Base-by-base conservation (phyloP, 1,284 basidiomycete genomes). In the Cutaneotrichosporon daszewskae region DNA sequence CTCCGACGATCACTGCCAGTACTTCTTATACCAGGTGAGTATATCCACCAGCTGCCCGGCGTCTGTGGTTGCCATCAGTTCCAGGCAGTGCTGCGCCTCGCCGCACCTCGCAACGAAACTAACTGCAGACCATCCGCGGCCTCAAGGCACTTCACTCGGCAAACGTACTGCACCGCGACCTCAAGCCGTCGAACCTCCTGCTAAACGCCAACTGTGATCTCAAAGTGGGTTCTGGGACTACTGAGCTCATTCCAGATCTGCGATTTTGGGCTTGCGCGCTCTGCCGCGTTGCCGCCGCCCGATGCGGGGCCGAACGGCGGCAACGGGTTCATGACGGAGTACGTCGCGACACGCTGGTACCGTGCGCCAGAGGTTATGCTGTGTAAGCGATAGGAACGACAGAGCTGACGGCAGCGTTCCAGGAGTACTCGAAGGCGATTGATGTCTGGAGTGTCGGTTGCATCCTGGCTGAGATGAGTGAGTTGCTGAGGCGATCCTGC, bases 181-280 rank as follows among this genome's bases (percentile, higher is more conserved):
- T 96, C 42, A 96, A 95, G 63, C 92, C 92, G 0, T 89, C 85
- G 2, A 96, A 96, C 64, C 75, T 95, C 19, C 76, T 95, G 2
- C 72, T 95, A 27, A 96, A 96, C 61, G 87, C 89, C 33, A 94
- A 95, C 62, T 96, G 91, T 62, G 91, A 95, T 70, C 79, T 95
- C 39, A 92, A 92, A 75, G 87, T 87, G 42, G 55, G 72, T 51
- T 49, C 33, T 12, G 14, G 27, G 13, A 14, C 9, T 28, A 4
- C 27, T 12, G 5, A 34, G 45, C 51, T 31, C 20, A 35, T 31
- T 12, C 7, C 45, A 69, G 84, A 77, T 94, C 19, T 94, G 90
- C 67, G 89, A 95, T 65, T 94, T 95, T 70, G 91, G 90, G 14
- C 80, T 94, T 16, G 90, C 91, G 0, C 80, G 88, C 37, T 87